These are phyloP conservation scores for Sequoiadendron giganteum DNA, from an alignment of 75 land plant species.

Conservation along the genomic window DNA sequence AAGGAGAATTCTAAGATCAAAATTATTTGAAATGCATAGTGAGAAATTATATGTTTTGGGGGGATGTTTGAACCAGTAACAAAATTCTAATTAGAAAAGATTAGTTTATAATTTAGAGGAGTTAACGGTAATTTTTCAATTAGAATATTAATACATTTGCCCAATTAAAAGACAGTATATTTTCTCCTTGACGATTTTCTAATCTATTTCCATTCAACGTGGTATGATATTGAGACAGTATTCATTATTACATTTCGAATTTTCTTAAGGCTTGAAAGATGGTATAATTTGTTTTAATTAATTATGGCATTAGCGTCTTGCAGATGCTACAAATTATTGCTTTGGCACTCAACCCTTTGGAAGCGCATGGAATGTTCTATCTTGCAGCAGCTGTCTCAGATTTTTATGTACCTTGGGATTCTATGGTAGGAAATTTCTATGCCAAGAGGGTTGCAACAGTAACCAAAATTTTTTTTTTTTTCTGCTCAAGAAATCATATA, in stretches of 20 bases:
- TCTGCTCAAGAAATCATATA: not conserved
- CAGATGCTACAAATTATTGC: slow-evolving; percentile 75
- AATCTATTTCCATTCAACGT: not conserved
- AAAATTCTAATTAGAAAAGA: not conserved
- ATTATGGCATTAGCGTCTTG: not conserved
- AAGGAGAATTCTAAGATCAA: not conserved
- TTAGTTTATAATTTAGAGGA: not conserved
- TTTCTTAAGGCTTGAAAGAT: not conserved
- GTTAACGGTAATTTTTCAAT: not conserved
- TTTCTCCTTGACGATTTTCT: not conserved
- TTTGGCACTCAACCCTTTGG: slow-evolving; percentile 41
- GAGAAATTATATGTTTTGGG: not conserved
- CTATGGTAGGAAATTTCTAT: slow-evolving; percentile 56
- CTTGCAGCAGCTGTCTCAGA: slow-evolving; percentile 98
- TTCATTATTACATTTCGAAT: not conserved
- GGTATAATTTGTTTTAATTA: not conserved
- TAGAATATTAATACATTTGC: not conserved
- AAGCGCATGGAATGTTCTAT: slow-evolving; percentile 74
- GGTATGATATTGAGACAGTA: not conserved
- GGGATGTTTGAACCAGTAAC: not conserved
- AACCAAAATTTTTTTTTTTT: not conserved
- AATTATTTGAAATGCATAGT: not conserved
- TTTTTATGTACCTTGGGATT: slow-evolving; percentile 95
- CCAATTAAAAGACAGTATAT: not conserved
- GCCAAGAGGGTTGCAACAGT: not conserved